phyloP scores from a whole-genome alignment of 306 rosid genomes.

The Rosa multiflora region DNA sequence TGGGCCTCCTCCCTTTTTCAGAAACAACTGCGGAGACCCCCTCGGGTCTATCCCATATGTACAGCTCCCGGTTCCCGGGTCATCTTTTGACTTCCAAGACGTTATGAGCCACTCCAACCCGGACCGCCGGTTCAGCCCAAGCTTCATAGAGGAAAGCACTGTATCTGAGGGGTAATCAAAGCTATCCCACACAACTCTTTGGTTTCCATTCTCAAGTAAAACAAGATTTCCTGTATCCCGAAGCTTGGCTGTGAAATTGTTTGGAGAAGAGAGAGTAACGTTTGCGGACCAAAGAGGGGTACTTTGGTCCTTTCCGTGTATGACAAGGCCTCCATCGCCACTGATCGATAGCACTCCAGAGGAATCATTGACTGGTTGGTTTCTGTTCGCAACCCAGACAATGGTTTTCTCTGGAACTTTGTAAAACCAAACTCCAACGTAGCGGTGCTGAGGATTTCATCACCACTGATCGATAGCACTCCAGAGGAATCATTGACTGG shows the following conservation, averaged over 20 bases:
- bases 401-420: not conserved
- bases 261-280: not conserved
- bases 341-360: slow-evolving; percentile 1
- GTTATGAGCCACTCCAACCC: slow-evolving; percentile 5
- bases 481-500: slow-evolving; percentile 28
- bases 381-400: slow-evolving; percentile 71
- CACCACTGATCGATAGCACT: not conserved
- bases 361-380: slow-evolving; percentile 27
- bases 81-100: slow-evolving; percentile 31
- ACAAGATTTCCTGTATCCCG: slow-evolving; percentile 26
- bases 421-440: slow-evolving; percentile 47
- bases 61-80: slow-evolving; percentile 39
- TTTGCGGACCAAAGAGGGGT: slow-evolving; percentile 7
- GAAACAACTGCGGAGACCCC: slow-evolving; percentile 28
- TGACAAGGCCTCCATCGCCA: slow-evolving; percentile 6
- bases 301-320: not conserved
- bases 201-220: not conserved
- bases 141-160: slow-evolving; percentile 24
- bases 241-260: slow-evolving; percentile 8
- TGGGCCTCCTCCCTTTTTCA: slow-evolving; percentile 2
- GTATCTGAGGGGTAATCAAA: slow-evolving; percentile 40
- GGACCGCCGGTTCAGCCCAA: not conserved
- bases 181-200: slow-evolving; percentile 38
- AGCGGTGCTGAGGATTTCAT: too few species aligned
- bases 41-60: not conserved